A percentile compares a stretch with the other conserved stretches of the same genome.
phyloP scores from a whole-genome alignment of 805 yeast genomes.

The Wickerhamiella australiensis region DNA sequence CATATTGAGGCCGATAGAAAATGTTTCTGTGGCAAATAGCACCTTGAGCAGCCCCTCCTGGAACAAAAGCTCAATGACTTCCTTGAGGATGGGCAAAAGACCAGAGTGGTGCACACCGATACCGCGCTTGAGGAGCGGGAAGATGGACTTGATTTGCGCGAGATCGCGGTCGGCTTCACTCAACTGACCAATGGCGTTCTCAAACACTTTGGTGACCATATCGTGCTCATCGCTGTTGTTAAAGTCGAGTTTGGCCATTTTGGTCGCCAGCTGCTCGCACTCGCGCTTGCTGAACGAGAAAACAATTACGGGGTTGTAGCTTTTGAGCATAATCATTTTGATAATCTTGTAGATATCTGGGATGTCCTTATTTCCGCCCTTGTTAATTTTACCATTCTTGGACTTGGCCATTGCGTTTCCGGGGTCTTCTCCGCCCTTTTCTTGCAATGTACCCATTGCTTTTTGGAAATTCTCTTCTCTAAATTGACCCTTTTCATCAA shows the following conservation, averaged over 20 bases:
- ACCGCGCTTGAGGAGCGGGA: conserved; percentile 84
- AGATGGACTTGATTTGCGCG: conserved; percentile 86
- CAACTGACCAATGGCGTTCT: conserved; percentile 74
- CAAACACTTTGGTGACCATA: conserved; percentile 77
- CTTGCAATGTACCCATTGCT: conserved; percentile 90
- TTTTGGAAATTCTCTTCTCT: conserved; percentile 97
- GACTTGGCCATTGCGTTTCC: conserved; percentile 46
- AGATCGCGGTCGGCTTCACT: conserved; percentile 85
- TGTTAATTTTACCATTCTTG: conserved; percentile 67
- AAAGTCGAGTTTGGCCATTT: conserved; percentile 91
- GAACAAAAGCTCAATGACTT: conserved; percentile 88
- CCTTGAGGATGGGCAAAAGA: conserved; percentile 80
- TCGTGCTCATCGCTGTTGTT: conserved; percentile 90
- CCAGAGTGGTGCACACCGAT: conserved; percentile 99
- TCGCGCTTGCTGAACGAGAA: conserved; percentile 96
- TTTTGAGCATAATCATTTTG: conserved; percentile 93
- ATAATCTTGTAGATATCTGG: conserved; percentile 94
- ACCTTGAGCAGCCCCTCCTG: conserved; percentile 95
- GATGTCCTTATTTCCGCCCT: conserved; percentile 77
- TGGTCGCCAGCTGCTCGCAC: conserved; percentile 86
- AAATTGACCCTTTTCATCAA: conserved; percentile 91
- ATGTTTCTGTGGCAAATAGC: conserved; percentile 94
- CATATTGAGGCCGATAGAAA: conserved; percentile 96
- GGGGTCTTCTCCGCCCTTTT: conserved; percentile 75
- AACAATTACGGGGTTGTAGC: conserved; percentile 95